Evolutionary conservation across 2,329 filamentous ascomycete species (phyloP).

Genomic region (Exserohilum rostratum): DNA sequence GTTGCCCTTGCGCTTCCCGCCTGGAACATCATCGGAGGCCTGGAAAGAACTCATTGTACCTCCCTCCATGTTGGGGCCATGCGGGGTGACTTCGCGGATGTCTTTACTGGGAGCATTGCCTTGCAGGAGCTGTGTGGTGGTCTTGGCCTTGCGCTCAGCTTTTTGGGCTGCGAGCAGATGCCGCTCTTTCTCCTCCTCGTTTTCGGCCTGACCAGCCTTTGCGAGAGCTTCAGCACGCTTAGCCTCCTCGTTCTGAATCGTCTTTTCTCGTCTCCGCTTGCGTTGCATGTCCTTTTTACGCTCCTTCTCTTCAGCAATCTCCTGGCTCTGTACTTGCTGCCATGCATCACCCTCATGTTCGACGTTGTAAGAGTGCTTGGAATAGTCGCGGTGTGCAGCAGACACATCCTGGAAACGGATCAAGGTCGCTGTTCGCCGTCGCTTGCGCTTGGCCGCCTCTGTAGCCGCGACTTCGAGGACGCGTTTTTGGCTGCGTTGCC

Average conservation of each 20-base stretch:
- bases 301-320: slow-evolving; percentile 94
- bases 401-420: slow-evolving; percentile 66
- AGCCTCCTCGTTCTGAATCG: slow-evolving; percentile 83
- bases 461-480: slow-evolving; percentile 67
- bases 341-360: slow-evolving; percentile 81
- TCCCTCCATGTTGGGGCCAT: slow-evolving; percentile 82
- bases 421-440: slow-evolving; percentile 63
- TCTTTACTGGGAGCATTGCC: slow-evolving; percentile 78
- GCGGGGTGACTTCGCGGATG: slow-evolving; percentile 70
- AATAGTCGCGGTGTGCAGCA: slow-evolving; percentile 69
- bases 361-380: slow-evolving; percentile 77
- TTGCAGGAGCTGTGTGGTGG: slow-evolving; percentile 85
- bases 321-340: slow-evolving; percentile 85
- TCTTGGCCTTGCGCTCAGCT: slow-evolving; percentile 89
- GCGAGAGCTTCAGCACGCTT: slow-evolving; percentile 82
- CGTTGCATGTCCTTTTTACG: slow-evolving; percentile 99
- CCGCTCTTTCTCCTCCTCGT: slow-evolving; percentile 81
- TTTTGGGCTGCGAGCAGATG: slow-evolving; percentile 85
- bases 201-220: slow-evolving; percentile 76
- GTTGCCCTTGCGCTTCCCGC: slow-evolving; percentile 60
- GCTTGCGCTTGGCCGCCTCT: slow-evolving; percentile 71
- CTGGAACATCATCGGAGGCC: slow-evolving; percentile 60
- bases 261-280: slow-evolving; percentile 93
- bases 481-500: slow-evolving; percentile 66
- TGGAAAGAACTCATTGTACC: slow-evolving; percentile 86